These are phyloP conservation scores for Tolypocladium inflatum DNA, from an alignment of 2,329 filamentous ascomycete species.

Conservation along the genomic window DNA sequence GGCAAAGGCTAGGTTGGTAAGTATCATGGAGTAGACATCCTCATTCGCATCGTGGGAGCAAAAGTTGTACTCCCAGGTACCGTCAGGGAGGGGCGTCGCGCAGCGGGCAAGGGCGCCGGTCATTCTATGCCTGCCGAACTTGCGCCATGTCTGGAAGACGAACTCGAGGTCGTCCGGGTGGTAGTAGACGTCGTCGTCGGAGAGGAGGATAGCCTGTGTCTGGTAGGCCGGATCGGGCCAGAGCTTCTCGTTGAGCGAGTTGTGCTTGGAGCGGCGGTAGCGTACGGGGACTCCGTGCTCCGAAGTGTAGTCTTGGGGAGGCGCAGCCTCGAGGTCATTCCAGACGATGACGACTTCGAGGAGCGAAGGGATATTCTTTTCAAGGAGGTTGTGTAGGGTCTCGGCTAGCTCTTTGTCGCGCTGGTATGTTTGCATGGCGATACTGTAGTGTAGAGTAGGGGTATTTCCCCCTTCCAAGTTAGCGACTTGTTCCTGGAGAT, in stretches of 20 bases:
- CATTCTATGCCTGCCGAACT: conserved; percentile 23
- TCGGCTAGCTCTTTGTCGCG: conserved; percentile 23
- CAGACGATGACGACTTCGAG: conserved; percentile 28
- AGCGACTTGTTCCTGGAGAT: background rate
- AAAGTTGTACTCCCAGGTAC: conserved; percentile 20
- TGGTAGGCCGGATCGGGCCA: conserved; percentile 24
- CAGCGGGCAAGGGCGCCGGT: conserved; percentile 28
- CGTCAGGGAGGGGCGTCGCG: conserved; percentile 13
- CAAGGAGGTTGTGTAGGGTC: conserved; percentile 18
- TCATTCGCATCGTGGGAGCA: conserved; percentile 17
- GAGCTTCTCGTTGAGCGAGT: conserved; percentile 28
- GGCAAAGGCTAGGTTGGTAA: conserved; percentile 27
- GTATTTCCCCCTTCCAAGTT: no score
- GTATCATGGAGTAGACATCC: conserved; percentile 24
- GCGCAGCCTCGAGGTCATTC: conserved; percentile 22
- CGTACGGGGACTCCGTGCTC: conserved; percentile 21
- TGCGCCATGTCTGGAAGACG: conserved; percentile 29
- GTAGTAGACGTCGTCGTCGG: conserved; percentile 32
- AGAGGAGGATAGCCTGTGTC: conserved; percentile 28
- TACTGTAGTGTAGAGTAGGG: conserved; percentile 11
- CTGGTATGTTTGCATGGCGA: conserved; percentile 26
- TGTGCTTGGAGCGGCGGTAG: conserved; percentile 19
- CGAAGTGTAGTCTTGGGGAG: conserved; percentile 18
- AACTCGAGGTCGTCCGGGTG: conserved; percentile 27
- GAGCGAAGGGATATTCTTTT: conserved; percentile 23